A percentile compares a stretch with the other conserved stretches of the same genome.
Evolutionary conservation across 495 filamentous ascomycete species (phyloP).

Genomic region (Neurospora sp.): DNA sequence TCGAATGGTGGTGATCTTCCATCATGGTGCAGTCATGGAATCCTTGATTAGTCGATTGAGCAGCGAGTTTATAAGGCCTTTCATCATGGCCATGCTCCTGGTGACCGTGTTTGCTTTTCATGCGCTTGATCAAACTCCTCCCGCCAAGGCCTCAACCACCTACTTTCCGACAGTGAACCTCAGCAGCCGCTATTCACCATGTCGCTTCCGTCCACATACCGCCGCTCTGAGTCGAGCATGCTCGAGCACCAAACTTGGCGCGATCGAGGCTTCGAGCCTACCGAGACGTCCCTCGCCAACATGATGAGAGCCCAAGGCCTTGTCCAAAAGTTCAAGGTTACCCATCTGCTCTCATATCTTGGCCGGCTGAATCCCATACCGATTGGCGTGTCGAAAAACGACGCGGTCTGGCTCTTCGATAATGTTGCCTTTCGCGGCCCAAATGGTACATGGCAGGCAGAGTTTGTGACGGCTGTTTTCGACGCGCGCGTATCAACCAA

Average conservation of each 20-base stretch:
- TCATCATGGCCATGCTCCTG: not conserved
- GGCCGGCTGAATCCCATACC: constrained; percentile 35
- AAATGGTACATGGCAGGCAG: constrained; percentile 55
- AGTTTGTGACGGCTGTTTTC: constrained; percentile 75
- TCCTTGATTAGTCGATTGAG: not conserved
- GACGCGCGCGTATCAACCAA: constrained; percentile 54
- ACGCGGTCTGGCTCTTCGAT: constrained; percentile 83
- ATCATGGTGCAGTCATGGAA: not conserved
- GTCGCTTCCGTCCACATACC: not conserved
- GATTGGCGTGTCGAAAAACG: constrained; percentile 27
- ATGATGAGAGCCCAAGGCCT: not conserved
- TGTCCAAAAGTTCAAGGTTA: constrained; percentile 18
- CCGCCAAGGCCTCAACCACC: not conserved
- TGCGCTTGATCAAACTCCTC: not conserved
- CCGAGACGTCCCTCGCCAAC: constrained; percentile 27
- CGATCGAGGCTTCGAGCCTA: constrained; percentile 31
- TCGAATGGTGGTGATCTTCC: not conserved
- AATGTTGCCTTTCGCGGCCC: constrained; percentile 66
- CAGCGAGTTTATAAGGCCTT: not conserved
- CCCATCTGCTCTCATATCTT: constrained; percentile 35
- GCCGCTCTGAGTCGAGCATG: not conserved
- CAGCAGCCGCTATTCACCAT: not conserved
- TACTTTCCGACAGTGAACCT: not conserved
- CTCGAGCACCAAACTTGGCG: constrained; percentile 29
- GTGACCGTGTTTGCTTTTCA: not conserved